A percentile compares a stretch with the other conserved stretches of the same genome.
Conservation (phyloP, 352 stramenopile genomes). For the Phytophthora meadii region DNA sequence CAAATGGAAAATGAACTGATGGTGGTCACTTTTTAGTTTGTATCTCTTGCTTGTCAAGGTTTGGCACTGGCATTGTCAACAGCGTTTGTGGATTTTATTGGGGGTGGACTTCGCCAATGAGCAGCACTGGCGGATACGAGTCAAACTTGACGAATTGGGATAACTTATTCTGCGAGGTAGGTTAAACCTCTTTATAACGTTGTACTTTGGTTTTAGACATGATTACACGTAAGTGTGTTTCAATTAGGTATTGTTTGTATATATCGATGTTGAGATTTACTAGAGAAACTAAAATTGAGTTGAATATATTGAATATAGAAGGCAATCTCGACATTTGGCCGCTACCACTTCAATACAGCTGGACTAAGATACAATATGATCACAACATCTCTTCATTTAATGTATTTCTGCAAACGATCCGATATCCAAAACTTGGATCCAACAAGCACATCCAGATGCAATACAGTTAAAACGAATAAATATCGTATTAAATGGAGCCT, state of each 20-base stretch:
- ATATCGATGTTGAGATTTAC: not conserved
- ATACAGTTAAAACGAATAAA: too few species aligned
- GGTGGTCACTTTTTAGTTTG: not conserved
- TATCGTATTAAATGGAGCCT: too few species aligned
- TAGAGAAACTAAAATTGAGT: not conserved
- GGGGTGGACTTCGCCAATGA: not conserved
- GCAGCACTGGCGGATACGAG: not conserved
- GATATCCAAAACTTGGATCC: too few species aligned
- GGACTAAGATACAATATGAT: too few species aligned
- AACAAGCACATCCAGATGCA: too few species aligned
- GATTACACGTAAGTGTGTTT: too few species aligned
- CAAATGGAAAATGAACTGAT: conserved; percentile 14
- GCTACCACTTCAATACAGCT: too few species aligned
- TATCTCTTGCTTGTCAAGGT: not conserved
- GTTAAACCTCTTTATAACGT: not conserved
- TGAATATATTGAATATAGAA: too few species aligned
- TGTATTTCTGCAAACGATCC: too few species aligned
- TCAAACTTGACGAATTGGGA: not conserved
- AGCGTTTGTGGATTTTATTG: not conserved
- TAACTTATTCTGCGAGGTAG: not conserved
- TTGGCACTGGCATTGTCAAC: not conserved
- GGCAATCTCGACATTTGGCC: too few species aligned
- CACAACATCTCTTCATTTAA: too few species aligned
- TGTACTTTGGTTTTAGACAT: too few species aligned
- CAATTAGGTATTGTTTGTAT: not conserved